Base-by-base conservation (phyloP, 768 basidiomycete genomes). In the Tylopilus cervinicoccineus region DNA sequence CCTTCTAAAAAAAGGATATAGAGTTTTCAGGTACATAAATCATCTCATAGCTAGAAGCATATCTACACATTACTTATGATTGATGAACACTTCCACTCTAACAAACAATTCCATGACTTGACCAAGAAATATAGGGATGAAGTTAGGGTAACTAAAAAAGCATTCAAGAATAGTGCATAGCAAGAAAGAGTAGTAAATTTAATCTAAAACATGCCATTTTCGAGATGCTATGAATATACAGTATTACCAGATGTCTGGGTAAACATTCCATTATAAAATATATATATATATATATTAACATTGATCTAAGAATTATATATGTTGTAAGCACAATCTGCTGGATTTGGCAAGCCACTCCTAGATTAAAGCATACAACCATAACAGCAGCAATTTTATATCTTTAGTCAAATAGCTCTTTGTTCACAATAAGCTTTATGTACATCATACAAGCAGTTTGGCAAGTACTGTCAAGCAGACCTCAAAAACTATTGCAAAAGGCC, bases 91-190 rank as follows among this genome's bases (percentile, higher is more conserved):
- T 74, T 1, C 87, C 88, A 22, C 88, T n/a, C n/a, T n/a, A n/a
- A n/a, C n/a, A n/a, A n/a, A n/a, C n/a, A n/a, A n/a, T n/a, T n/a
- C 88, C 66, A 84, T 81, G 7, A 89, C 83, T 69, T 90, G 88
- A 0, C 88, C 88, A 24, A 86, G 74, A 63, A 88, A 88, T 29
- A 84, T 56, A 65, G 72, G 38, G 24, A 28, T 19, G 34, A 26
- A n/a, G 23, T 48, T 2, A 29, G 23, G 48, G 26, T 9, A 38
- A 7, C 26, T 31, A 13, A 13, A 5, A 22, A n/a, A n/a, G 43
- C 12, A 9, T 12, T 24, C 23, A 5, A 13, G 8, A 22, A 38
- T 9, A 23, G 32, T 75, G 43, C 57, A 84, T 83, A 0, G 79
- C 78, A 38, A 90, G 73, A 36, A 90, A 75, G 33, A 80, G 71